Percentiles rank a stretch among this genome's conserved stretches.
Conservation (phyloP, 148 eudicot genomes). For the Spergularia marina region DNA sequence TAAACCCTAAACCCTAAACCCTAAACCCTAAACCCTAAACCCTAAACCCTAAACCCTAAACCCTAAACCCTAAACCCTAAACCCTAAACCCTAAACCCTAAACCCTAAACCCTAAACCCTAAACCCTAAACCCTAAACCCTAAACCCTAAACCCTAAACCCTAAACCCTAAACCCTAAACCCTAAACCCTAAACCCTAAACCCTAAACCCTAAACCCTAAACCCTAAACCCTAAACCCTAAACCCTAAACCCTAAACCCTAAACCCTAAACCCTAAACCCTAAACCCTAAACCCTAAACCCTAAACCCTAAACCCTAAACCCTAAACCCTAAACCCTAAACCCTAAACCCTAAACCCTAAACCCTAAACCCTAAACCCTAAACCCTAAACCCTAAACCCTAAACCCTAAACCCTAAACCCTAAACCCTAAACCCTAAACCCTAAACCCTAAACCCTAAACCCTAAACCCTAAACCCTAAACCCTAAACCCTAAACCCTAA, state of each 20-base stretch:
- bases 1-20: constrained; percentile 32
- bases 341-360: constrained; percentile 29
- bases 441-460: constrained; percentile 35
- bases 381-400: constrained; percentile 26
- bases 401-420: constrained; percentile 29
- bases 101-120: constrained; percentile 30
- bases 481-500: constrained; percentile 32
- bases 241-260: constrained; percentile 35
- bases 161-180: constrained; percentile 26
- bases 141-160: constrained; percentile 33
- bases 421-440: constrained; percentile 33
- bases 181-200: constrained; percentile 34
- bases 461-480: constrained; percentile 35
- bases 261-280: constrained; percentile 36
- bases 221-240: constrained; percentile 33
- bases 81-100: constrained; percentile 34
- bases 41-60: constrained; percentile 36
- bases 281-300: constrained; percentile 38
- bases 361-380: constrained; percentile 21
- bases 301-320: constrained; percentile 35
- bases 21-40: constrained; percentile 35
- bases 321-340: constrained; percentile 35
- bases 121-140: constrained; percentile 30
- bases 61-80: constrained; percentile 36
- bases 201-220: constrained; percentile 32